phyloP scores from a whole-genome alignment of 331 rosid species.

The Stylosanthes scabra region DNA sequence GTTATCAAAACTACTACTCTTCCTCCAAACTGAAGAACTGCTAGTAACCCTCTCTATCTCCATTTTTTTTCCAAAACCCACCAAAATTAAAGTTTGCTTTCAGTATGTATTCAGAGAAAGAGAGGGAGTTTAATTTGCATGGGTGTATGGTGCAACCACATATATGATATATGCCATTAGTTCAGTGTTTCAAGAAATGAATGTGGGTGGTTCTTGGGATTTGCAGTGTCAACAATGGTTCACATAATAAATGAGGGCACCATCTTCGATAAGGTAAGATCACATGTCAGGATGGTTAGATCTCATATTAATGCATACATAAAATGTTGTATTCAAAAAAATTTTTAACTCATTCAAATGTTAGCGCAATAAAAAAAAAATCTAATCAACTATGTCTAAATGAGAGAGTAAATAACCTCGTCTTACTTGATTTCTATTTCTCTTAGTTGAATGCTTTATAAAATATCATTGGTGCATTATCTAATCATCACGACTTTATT shows the following conservation, averaged over 20 bases:
- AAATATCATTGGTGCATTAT: no score
- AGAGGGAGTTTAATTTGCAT: not conserved
- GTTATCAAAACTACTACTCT: slow-evolving; percentile 10
- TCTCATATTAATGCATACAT: not conserved
- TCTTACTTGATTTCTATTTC: no score
- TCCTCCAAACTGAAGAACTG: slow-evolving; percentile 36
- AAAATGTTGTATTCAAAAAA: not conserved
- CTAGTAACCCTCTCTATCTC: not conserved
- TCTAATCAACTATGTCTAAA: no score
- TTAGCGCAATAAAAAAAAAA: no score
- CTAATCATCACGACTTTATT: no score
- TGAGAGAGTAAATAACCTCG: no score
- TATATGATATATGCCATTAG: not conserved
- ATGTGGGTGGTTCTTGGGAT: not conserved
- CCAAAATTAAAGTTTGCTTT: not conserved
- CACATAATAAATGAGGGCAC: not conserved
- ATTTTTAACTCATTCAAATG: no score
- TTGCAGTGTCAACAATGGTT: not conserved
- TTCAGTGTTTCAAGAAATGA: not conserved
- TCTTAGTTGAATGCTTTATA: no score
- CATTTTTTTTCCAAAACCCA: not conserved
- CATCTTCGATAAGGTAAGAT: not conserved
- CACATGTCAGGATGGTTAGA: not conserved
- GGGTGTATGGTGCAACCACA: not conserved
- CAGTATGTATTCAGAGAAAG: not conserved